Percentiles rank a stretch among this genome's conserved stretches.
These are phyloP conservation scores for Candida saitoana DNA, from an alignment of 805 yeast genomes.

Conservation along the genomic window DNA sequence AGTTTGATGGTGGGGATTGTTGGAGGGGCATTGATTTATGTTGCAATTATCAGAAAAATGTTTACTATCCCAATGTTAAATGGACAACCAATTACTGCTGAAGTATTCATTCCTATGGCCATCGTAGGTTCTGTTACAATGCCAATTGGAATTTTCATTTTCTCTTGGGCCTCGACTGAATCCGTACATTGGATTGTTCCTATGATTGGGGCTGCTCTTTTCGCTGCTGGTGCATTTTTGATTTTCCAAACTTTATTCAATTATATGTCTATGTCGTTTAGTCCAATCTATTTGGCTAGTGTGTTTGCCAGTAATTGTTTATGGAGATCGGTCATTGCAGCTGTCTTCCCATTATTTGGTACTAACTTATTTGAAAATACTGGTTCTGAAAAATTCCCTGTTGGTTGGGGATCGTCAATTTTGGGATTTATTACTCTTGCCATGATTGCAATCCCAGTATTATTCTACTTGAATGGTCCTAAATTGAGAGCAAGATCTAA, in stretches of 20 bases:
- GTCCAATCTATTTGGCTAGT: constrained; percentile 45
- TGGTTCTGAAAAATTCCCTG: constrained; percentile 47
- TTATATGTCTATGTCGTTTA: constrained; percentile 47
- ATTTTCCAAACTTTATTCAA: constrained; percentile 48
- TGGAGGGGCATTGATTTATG: constrained; percentile 31
- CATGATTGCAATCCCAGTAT: constrained; percentile 46
- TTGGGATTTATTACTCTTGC: constrained; percentile 43
- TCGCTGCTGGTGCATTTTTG: constrained; percentile 35
- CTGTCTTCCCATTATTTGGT: constrained; percentile 62
- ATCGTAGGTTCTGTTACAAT: constrained; percentile 37
- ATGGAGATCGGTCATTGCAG: constrained; percentile 47
- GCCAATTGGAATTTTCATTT: constrained; percentile 41
- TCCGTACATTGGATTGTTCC: constrained; percentile 49
- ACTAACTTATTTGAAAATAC: constrained; percentile 51
- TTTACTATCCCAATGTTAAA: constrained; percentile 19
- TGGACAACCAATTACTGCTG: constrained; percentile 30
- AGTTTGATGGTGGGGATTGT: constrained; percentile 45
- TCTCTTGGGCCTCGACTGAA: constrained; percentile 45
- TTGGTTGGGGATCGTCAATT: constrained; percentile 50
- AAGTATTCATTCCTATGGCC: constrained; percentile 35
- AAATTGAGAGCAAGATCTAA: constrained; percentile 38
- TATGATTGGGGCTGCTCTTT: constrained; percentile 39
- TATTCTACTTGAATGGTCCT: constrained; percentile 40
- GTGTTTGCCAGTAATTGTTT: constrained; percentile 54
- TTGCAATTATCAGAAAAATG: constrained; percentile 20